Evolutionary conservation across 768 basidiomycete genomes (phyloP).

Genomic region (Boletellus emodensis): DNA sequence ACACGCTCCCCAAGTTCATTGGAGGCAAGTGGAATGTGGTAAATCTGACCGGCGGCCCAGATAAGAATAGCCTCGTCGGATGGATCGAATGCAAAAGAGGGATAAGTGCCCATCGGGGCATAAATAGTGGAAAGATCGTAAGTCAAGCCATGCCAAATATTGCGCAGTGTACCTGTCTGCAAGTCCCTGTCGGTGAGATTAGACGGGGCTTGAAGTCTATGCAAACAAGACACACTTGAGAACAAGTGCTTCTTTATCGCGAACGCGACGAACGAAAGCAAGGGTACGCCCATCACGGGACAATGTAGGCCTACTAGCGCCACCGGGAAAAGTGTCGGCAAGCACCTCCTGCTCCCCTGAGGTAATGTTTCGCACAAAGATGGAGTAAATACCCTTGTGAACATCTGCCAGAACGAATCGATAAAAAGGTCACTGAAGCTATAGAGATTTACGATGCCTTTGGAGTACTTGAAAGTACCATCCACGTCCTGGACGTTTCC

Average conservation of each 20-base stretch:
- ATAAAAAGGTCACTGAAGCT: neutral
- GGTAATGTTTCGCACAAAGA: conserved; percentile 64
- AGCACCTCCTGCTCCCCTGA: conserved; percentile 48
- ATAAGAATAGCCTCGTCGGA: conserved; percentile 46
- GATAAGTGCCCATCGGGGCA: conserved; percentile 79
- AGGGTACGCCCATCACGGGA: conserved; percentile 66
- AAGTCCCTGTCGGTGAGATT: conserved; percentile 47
- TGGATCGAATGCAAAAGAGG: conserved; percentile 58
- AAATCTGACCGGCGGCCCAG: conserved; percentile 72
- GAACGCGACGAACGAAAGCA: conserved; percentile 69
- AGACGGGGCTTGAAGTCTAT: neutral
- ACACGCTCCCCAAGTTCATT: conserved; percentile 47
- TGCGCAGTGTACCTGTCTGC: conserved; percentile 56
- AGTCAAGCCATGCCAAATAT: conserved; percentile 65
- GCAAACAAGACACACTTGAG: conserved; percentile 49
- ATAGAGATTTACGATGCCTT: conserved; percentile 41
- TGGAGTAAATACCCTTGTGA: conserved; percentile 66
- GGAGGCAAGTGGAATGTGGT: conserved; percentile 48
- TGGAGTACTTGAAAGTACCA: conserved; percentile 54
- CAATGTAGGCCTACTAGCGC: conserved; percentile 69
- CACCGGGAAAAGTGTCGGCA: conserved; percentile 58
- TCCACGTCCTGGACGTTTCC: conserved; percentile 55
- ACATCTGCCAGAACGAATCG: conserved; percentile 43
- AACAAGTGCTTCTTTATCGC: conserved; percentile 69
- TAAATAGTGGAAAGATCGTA: conserved; percentile 63